These are phyloP conservation scores for Calycina marina DNA, from an alignment of 2,329 filamentous ascomycete species.

Conservation along the genomic window DNA sequence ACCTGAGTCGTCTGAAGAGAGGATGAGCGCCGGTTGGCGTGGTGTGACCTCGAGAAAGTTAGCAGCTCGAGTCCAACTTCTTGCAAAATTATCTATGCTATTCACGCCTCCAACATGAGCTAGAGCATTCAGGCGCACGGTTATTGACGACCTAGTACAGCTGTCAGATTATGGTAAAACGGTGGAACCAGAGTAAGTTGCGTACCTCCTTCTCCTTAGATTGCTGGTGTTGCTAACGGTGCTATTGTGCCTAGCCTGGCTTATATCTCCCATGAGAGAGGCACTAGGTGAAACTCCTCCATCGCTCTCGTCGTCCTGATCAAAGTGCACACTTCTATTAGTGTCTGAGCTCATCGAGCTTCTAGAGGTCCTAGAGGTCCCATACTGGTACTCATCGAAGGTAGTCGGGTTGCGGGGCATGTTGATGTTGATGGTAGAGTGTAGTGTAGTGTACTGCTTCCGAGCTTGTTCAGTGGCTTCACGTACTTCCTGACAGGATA, in stretches of 20 bases:
- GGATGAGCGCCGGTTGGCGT: conserved; percentile 59
- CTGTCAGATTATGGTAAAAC: conserved; percentile 6
- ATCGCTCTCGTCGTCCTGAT: conserved; percentile 7
- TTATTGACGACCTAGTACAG: conserved; percentile 38
- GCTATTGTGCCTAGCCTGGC: too few relatives aligned
- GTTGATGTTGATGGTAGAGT: background rate
- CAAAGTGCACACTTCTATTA: conserved; percentile 19
- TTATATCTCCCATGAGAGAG: too few relatives aligned
- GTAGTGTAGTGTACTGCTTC: background rate
- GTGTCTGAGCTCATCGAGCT: conserved; percentile 17
- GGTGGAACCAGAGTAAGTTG: conserved; percentile 1
- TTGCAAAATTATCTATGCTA: conserved; percentile 84
- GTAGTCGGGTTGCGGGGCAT: conserved; percentile 18
- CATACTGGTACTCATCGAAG: conserved; percentile 23
- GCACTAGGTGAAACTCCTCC: too few relatives aligned
- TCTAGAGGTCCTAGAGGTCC: conserved; percentile 15
- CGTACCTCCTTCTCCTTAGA: conserved; percentile 19
- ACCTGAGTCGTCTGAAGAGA: conserved; percentile 38
- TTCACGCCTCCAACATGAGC: conserved; percentile 78
- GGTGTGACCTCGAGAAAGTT: conserved; percentile 80
- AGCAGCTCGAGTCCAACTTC: conserved; percentile 83
- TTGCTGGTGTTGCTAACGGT: conserved; percentile 5
- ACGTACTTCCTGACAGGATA: too few relatives aligned
- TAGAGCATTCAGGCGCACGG: conserved; percentile 39
- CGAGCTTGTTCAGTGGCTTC: too few relatives aligned